phyloP scores from a whole-genome alignment of 352 stramenopile species.

The Phytophthora pisi region DNA sequence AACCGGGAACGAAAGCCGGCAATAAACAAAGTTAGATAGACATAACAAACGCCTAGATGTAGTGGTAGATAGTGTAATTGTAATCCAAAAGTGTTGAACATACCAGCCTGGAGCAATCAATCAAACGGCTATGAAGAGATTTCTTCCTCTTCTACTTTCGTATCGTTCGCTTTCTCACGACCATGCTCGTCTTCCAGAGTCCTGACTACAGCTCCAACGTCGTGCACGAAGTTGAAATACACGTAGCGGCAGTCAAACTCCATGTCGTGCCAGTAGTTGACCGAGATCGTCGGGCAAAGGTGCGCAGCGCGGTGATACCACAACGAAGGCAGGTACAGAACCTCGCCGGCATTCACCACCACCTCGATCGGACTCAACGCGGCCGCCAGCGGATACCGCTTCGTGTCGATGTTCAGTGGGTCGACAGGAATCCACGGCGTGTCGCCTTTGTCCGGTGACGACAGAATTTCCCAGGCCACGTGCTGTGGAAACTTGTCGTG shows the following conservation, averaged over 20 bases:
- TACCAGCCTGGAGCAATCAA: too few species aligned
- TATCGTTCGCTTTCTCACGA: constrained; percentile 1
- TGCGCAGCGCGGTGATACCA: constrained; percentile 88
- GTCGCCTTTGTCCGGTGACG: constrained; percentile 48
- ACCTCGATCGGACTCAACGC: constrained; percentile 66
- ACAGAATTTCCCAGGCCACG: constrained; percentile 53
- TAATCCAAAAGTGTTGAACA: constrained; percentile 2
- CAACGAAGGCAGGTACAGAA: constrained; percentile 80
- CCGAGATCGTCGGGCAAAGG: constrained; percentile 73
- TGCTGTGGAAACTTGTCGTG: constrained; percentile 59
- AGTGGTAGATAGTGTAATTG: neutral
- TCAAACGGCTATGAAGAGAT: neutral
- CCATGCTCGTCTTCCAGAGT: constrained; percentile 17
- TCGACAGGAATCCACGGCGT: constrained; percentile 87
- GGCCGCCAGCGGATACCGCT: constrained; percentile 57
- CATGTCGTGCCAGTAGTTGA: constrained; percentile 93
- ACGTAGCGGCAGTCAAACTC: constrained; percentile 88
- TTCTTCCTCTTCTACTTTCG: neutral
- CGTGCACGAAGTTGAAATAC: constrained; percentile 86
- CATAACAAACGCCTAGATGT: neutral
- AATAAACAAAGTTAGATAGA: neutral
- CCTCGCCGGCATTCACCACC: constrained; percentile 71
- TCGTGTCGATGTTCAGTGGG: constrained; percentile 62
- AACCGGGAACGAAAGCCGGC: neutral
- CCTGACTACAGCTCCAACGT: constrained; percentile 39